phyloP scores from a whole-genome alignment of 1,284 basidiomycete genomes.

The Lignosus rhinocerotis region DNA sequence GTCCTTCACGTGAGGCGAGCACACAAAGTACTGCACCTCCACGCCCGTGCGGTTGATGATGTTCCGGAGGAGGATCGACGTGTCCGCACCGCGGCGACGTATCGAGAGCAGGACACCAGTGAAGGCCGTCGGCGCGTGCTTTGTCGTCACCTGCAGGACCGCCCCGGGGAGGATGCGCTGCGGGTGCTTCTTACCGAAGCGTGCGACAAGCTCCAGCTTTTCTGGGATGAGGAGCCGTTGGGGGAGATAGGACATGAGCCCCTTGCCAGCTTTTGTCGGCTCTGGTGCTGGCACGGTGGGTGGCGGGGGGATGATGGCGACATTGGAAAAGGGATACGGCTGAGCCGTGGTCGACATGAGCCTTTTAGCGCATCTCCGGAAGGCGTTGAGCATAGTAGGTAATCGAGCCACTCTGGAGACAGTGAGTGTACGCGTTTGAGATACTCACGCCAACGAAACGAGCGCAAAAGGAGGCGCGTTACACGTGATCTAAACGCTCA shows the following conservation, averaged over 20 bases:
- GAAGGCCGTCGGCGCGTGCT: constrained; percentile 75
- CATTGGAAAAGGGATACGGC: constrained; percentile 76
- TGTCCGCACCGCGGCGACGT: constrained; percentile 79
- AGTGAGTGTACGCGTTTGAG: neutral
- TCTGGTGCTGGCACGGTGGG: constrained; percentile 45
- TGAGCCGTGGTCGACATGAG: constrained; percentile 45
- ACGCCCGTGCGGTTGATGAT: constrained; percentile 87
- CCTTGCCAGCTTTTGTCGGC: constrained; percentile 66
- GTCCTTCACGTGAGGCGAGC: constrained; percentile 82
- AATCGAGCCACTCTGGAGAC: neutral
- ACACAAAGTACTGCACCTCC: constrained; percentile 87
- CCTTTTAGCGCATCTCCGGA: constrained; percentile 34
- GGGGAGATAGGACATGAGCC: constrained; percentile 76
- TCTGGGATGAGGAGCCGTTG: constrained; percentile 65
- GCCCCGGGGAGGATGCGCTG: constrained; percentile 77
- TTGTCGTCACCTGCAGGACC: constrained; percentile 73
- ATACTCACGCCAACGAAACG: constrained; percentile 5
- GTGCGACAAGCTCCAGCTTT: constrained; percentile 64
- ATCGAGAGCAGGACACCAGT: constrained; percentile 85
- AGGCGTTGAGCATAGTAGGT: constrained; percentile 26
- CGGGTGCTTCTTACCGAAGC: constrained; percentile 72
- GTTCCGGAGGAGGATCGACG: constrained; percentile 83
- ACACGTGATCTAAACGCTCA: constrained; percentile 19
- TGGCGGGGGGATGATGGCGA: constrained; percentile 55
- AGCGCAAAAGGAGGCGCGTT: constrained; percentile 13